Evolutionary conservation across 148 eudicot genomes (phyloP).

Genomic region (Agrostemma githago): DNA sequence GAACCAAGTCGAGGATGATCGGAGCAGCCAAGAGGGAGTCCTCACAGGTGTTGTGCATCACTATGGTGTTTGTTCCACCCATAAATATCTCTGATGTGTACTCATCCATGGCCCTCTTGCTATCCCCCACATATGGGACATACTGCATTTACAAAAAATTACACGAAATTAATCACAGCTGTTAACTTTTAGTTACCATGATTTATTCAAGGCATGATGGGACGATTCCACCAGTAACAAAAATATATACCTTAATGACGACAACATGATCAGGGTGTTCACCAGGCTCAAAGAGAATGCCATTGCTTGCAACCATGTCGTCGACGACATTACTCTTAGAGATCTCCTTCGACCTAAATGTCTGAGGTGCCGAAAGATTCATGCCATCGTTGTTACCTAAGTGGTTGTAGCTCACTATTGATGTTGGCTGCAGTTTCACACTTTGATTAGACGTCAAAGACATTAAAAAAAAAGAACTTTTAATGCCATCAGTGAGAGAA

Average conservation of each 20-base stretch:
- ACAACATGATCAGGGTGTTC: constrained; percentile 99
- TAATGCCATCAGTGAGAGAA: not conserved
- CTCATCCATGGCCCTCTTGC: constrained; percentile 99
- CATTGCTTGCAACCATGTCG: constrained; percentile 97
- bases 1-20: constrained; percentile 86
- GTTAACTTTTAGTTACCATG: not conserved
- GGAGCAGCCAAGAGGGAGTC: constrained; percentile 96
- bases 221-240: not conserved
- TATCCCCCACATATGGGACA: constrained; percentile 95
- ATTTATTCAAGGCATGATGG: not conserved
- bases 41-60: constrained; percentile 94
- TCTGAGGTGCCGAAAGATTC: constrained; percentile 97
- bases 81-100: constrained; percentile 97
- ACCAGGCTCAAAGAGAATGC: constrained; percentile 85
- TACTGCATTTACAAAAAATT: constrained; percentile 38
- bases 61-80: constrained; percentile 93
- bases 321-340: constrained; percentile 99
- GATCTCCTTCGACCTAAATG: constrained; percentile 94
- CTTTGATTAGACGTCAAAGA: not conserved
- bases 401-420: constrained; percentile 98
- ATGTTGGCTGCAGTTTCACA: constrained; percentile 65
- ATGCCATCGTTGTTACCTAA: constrained; percentile 99
- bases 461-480: not conserved
- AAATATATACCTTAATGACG: constrained; percentile 73
- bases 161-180: not conserved